Percentiles rank a stretch among this genome's conserved stretches.
These are phyloP conservation scores for Aspergillus sp. DNA, from an alignment of 2,329 filamentous ascomycete genomes.

Conservation along the genomic window DNA sequence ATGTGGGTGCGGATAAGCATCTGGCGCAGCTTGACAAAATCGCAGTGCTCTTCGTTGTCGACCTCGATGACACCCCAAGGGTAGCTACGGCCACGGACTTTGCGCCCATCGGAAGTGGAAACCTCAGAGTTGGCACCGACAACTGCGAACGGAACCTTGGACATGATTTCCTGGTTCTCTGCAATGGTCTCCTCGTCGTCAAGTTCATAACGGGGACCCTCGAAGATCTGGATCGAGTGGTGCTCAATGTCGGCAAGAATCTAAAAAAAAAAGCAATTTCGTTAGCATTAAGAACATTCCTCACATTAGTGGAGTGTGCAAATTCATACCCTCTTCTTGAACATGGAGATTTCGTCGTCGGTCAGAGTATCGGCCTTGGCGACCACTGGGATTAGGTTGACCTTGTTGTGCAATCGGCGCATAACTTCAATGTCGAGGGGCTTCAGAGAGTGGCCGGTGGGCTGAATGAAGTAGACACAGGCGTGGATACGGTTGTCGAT, in stretches of 20 bases:
- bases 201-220: constrained; percentile 95
- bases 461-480: constrained; percentile 99
- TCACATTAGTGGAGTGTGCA: background rate
- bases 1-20: constrained; percentile 99
- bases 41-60: constrained; percentile 99
- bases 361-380: constrained; percentile 98
- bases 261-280: constrained; percentile 47
- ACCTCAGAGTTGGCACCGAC: constrained; percentile 97
- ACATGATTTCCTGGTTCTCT: constrained; percentile 99
- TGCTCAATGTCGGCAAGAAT: constrained; percentile 96
- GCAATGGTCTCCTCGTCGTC: constrained; percentile 99
- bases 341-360: constrained; percentile 89
- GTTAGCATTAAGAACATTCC: constrained; percentile 24
- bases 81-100: constrained; percentile 93
- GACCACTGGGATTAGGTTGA: constrained; percentile 99
- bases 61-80: constrained; percentile 99
- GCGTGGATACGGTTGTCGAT: constrained; percentile 98
- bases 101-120: constrained; percentile 84
- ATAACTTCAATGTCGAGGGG: constrained; percentile 98
- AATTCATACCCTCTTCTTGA: constrained; percentile 86
- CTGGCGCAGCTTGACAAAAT: constrained; percentile 99
- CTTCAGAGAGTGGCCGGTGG: constrained; percentile 97
- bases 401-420: constrained; percentile 99
- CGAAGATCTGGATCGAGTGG: constrained; percentile 98
- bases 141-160: constrained; percentile 97